Conservation (phyloP, 257 asterid genomes). For the Fraxinus excelsior region DNA sequence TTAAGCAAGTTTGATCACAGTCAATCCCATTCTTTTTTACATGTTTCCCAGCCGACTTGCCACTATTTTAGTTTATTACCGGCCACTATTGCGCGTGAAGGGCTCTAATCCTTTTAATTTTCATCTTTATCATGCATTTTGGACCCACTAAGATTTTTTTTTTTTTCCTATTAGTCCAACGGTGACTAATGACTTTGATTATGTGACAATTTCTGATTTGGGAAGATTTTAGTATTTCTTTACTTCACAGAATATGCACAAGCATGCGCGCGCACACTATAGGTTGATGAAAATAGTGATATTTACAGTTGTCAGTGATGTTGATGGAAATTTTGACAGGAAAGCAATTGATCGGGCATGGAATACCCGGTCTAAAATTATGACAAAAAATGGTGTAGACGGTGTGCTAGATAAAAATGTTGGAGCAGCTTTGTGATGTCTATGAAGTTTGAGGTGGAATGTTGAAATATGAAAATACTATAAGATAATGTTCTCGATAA, state of each 20-base stretch:
- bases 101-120: slow-evolving; percentile 33
- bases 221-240: not conserved
- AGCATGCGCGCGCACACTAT: slow-evolving; percentile 65
- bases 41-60: slow-evolving; percentile 39
- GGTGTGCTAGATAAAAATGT: slow-evolving; percentile 66
- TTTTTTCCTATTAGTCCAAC: not conserved
- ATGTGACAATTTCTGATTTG: not conserved
- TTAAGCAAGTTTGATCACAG: slow-evolving; percentile 25
- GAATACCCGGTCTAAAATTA: slow-evolving; percentile 49
- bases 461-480: too few species aligned
- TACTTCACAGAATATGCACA: slow-evolving; percentile 74
- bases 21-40: slow-evolving; percentile 13
- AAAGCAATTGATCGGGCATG: slow-evolving; percentile 67
- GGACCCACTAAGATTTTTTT: slow-evolving; percentile 56
- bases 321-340: slow-evolving; percentile 80
- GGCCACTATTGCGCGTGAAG: slow-evolving; percentile 54
- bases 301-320: slow-evolving; percentile 89
- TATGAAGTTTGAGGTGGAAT: too few species aligned
- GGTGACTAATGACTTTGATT: slow-evolving; percentile 2
- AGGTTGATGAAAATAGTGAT: slow-evolving; percentile 93
- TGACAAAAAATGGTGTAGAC: slow-evolving; percentile 40
- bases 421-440: slow-evolving; percentile 53
- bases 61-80: not conserved
- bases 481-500: too few species aligned
- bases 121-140: slow-evolving; percentile 36